Conservation (phyloP, 83 land plant genomes). For the Picea mariana region DNA sequence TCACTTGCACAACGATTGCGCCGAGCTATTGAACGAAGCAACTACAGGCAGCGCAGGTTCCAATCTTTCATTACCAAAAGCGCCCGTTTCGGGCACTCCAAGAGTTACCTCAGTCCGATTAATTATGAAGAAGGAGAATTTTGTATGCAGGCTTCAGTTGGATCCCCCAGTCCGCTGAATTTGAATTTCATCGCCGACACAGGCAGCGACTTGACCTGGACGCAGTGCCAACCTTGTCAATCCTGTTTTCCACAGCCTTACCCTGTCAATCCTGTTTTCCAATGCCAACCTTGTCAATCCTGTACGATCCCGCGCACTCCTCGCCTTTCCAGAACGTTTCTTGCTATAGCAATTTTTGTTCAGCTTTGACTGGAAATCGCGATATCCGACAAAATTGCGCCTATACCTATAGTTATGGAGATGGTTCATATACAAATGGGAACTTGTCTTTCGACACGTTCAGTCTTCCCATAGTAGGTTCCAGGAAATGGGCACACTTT, state of each 20-base stretch:
- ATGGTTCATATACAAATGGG: neutral
- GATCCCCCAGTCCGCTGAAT: neutral
- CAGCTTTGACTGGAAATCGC: neutral
- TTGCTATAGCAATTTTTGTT: neutral
- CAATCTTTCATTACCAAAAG: too few species aligned
- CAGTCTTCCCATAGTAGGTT: neutral
- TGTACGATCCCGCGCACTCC: conserved; percentile 11
- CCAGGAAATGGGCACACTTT: neutral
- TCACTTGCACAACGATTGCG: too few species aligned
- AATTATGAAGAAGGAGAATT: neutral
- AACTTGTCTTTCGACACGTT: conserved; percentile 6
- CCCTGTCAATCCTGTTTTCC: neutral
- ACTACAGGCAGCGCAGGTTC: too few species aligned
- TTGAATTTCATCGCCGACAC: conserved; percentile 8
- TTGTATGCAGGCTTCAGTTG: neutral
- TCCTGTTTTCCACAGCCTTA: neutral
- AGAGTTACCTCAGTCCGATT: neutral
- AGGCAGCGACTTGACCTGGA: too few species aligned
- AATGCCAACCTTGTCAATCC: neutral
- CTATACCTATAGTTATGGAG: conserved; percentile 3
- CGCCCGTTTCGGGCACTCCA: too few species aligned
- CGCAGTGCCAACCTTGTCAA: neutral
- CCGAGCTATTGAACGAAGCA: too few species aligned
- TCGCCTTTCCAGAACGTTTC: neutral
- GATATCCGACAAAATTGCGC: neutral